These are phyloP conservation scores for Kodamaea leandrae DNA, from an alignment of 805 yeast species.

Conservation along the genomic window DNA sequence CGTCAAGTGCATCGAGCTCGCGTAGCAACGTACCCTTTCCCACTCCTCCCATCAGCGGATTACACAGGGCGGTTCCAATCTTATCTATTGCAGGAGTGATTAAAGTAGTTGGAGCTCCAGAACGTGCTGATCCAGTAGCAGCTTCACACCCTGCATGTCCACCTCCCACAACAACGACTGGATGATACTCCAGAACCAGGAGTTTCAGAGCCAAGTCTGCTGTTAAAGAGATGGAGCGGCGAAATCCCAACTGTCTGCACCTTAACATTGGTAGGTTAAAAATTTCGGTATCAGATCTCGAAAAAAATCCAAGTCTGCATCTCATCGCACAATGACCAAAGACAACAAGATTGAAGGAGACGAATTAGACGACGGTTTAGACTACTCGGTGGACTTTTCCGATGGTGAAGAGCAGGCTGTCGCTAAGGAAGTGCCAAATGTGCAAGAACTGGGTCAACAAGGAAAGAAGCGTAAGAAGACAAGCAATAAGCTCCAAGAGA, in stretches of 20 bases:
- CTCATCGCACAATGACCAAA: slow-evolving; percentile 13
- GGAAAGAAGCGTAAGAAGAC: slow-evolving; percentile 23
- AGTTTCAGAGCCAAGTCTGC: slow-evolving; percentile 20
- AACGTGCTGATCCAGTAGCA: slow-evolving; percentile 85
- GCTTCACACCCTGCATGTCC: slow-evolving; percentile 99
- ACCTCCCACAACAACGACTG: slow-evolving; percentile 90
- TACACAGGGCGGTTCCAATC: slow-evolving; percentile 94
- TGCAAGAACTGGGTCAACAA: slow-evolving; percentile 10
- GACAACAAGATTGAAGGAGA: slow-evolving; percentile 44
- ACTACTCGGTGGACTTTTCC: slow-evolving; percentile 49
- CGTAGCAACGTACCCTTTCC: slow-evolving; percentile 92
- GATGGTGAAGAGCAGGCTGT: slow-evolving; percentile 17
- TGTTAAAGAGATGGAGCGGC: slow-evolving; percentile 16
- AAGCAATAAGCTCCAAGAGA: slow-evolving; percentile 51
- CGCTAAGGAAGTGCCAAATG: slow-evolving; percentile 19
- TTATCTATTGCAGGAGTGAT: slow-evolving; percentile 73
- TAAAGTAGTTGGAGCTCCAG: slow-evolving; percentile 68
- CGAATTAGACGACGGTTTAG: slow-evolving; percentile 78
- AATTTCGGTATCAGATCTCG: background rate
- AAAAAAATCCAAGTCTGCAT: background rate
- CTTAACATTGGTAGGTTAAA: background rate
- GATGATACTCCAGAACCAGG: slow-evolving; percentile 28
- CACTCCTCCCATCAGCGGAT: slow-evolving; percentile 97
- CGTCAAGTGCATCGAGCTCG: slow-evolving; percentile 96
- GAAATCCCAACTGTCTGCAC: background rate